Base-by-base conservation (phyloP, 768 basidiomycete species). In the Pleurotus sapidus region DNA sequence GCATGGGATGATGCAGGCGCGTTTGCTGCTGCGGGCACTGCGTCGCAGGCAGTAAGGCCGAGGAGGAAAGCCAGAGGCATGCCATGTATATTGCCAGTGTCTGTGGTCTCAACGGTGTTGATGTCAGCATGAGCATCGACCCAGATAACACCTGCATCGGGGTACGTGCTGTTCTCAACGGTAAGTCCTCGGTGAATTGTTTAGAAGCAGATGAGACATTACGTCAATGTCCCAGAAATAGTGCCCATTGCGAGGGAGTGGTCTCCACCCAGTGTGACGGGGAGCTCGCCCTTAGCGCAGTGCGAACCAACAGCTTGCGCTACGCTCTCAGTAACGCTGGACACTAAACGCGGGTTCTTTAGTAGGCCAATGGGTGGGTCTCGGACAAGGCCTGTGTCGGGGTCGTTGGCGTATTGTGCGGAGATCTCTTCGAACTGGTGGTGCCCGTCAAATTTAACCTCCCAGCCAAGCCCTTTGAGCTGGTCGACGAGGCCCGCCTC, bases 41-140 rank as follows among this genome's bases (percentile, higher is more conserved):
- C 64, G 9, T 80, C 67, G 56, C 72, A 60, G 58, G 64, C 66
- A 24, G 75, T 88, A 68, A 72, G 82, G 70, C 71, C 92, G 69
- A 82, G 72, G 49, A 99, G 84, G 83, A 98, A 98, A 4, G 97
- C 93, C 45, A 98, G 83, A 18, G 97, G 97, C 89, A 97, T 98
- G 60, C 97, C 97, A 73, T 99, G 97, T 46, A 99, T 88, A 72
- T 98, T 98, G 83, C 89, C 89, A 63, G 89, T 86, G 43, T 75
- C 87, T 17, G 95, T 95, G 14, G 91, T 84, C 56, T 88, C 84
- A 9, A 81, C 74, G 5, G 95, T 97, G 72, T 99, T 98, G 75
- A 99, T 93, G 69, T 98, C 97, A 17, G 94, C 89, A 65, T 98
- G 97, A 2, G 97, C 97, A 68, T 99, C 97, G 58, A 98, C 78